A percentile compares a stretch with the other conserved stretches of the same genome.
These are phyloP conservation scores for Xylariaceae sp. DNA, from an alignment of 2,329 filamentous ascomycete species.

Conservation along the genomic window DNA sequence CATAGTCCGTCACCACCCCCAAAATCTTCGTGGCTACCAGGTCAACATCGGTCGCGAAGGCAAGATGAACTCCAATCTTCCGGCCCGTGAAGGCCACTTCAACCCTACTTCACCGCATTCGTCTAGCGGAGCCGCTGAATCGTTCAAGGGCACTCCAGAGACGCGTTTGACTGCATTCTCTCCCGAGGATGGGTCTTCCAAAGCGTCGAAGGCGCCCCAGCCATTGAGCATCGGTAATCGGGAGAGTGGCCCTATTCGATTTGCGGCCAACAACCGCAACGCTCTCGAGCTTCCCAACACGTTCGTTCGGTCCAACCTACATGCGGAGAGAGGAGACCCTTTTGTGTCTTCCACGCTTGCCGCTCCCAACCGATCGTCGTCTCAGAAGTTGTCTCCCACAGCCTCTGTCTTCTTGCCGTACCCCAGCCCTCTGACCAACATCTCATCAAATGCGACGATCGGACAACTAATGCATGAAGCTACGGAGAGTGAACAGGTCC, in stretches of 20 bases:
- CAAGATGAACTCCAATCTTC: slow-evolving; percentile 31
- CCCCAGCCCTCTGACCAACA: slow-evolving; percentile 18
- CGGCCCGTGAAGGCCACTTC: slow-evolving; percentile 38
- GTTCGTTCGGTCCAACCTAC: slow-evolving; percentile 20
- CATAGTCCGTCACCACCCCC: too few relatives aligned
- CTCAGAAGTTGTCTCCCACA: slow-evolving; percentile 57
- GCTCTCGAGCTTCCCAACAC: slow-evolving; percentile 20
- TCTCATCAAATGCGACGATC: slow-evolving; percentile 15
- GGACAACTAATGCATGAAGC: slow-evolving; percentile 16
- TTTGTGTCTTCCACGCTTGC: slow-evolving; percentile 43
- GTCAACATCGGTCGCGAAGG: background rate
- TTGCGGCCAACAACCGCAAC: slow-evolving; percentile 20
- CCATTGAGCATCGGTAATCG: slow-evolving; percentile 29
- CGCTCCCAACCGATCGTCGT: slow-evolving; percentile 28
- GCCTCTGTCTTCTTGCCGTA: slow-evolving; percentile 59
- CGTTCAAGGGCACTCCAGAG: slow-evolving; percentile 60
- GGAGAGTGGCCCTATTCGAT: slow-evolving; percentile 26
- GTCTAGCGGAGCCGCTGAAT: slow-evolving; percentile 49
- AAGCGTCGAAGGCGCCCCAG: slow-evolving; percentile 38
- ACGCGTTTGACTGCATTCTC: slow-evolving; percentile 62
- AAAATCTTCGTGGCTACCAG: background rate
- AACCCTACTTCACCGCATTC: slow-evolving; percentile 49
- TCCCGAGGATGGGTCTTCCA: slow-evolving; percentile 50
- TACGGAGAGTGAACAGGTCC: slow-evolving; percentile 6
- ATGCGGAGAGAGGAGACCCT: slow-evolving; percentile 43